These are phyloP conservation scores for Penicillium bovifimosum DNA, from an alignment of 495 filamentous ascomycete genomes.

Conservation along the genomic window DNA sequence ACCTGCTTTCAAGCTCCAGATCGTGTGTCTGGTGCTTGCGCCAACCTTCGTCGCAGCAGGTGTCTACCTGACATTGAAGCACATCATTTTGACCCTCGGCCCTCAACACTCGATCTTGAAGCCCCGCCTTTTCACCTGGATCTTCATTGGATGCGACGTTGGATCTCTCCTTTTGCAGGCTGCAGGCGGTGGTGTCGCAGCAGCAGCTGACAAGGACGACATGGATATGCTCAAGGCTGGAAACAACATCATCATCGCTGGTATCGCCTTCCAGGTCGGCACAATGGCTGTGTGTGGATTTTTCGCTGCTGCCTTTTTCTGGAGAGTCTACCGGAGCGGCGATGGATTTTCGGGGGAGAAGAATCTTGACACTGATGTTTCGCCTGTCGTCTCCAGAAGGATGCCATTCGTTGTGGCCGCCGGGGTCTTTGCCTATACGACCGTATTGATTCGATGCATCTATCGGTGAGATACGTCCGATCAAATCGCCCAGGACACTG, in stretches of 20 bases:
- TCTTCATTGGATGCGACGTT: conserved; percentile 63
- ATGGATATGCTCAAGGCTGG: conserved; percentile 24
- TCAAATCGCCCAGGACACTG: neutral
- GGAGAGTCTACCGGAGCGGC: conserved; percentile 36
- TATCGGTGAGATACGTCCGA: conserved; percentile 44
- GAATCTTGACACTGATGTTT: conserved; percentile 12
- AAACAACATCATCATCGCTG: conserved; percentile 65
- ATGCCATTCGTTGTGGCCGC: conserved; percentile 50
- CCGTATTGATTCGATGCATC: conserved; percentile 60
- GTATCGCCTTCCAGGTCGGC: conserved; percentile 64
- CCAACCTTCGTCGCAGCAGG: conserved; percentile 61
- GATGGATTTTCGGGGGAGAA: conserved; percentile 28
- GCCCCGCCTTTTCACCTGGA: conserved; percentile 57
- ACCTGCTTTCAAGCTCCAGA: conserved; percentile 59
- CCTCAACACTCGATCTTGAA: conserved; percentile 49
- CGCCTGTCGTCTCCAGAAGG: conserved; percentile 22
- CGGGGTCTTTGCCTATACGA: conserved; percentile 51
- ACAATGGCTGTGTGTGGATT: conserved; percentile 56
- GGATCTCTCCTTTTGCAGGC: conserved; percentile 60
- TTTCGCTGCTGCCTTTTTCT: conserved; percentile 46
- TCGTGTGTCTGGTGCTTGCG: conserved; percentile 60
- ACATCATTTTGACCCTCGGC: conserved; percentile 52
- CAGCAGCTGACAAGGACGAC: conserved; percentile 23
- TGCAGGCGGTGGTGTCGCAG: conserved; percentile 57
- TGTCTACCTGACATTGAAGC: conserved; percentile 65